A percentile compares a stretch with the other conserved stretches of the same genome.
Conservation (phyloP, 208 protist species). For the Crithidia sp. region DNA sequence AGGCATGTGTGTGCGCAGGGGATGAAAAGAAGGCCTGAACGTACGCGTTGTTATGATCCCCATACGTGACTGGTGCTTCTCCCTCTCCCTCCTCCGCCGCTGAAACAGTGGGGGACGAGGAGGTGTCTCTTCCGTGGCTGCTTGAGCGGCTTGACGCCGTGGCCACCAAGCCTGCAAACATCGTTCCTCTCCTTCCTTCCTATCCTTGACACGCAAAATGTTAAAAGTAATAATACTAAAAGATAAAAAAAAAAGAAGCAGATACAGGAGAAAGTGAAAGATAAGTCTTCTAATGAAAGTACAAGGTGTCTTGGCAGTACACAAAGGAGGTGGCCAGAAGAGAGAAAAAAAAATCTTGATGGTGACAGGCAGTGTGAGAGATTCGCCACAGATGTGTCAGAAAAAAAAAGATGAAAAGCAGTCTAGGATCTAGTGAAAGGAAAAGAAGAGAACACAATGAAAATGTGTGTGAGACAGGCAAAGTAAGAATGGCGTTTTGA, state of each 20-base stretch:
- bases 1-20: background rate
- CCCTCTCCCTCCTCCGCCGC: background rate
- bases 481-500: no score
- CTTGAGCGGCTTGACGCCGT: conserved; percentile 5
- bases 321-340: background rate
- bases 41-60: no score
- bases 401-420: background rate
- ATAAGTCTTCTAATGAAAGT: no score
- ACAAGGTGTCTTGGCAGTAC: background rate
- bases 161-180: conserved; percentile 27
- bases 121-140: conserved; percentile 1
- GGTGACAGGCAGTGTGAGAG: no score
- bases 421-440: background rate
- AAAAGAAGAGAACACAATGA: conserved; percentile 1
- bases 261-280: conserved; percentile 11
- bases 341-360: background rate
- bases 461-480: background rate
- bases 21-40: background rate
- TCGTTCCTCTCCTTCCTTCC: background rate
- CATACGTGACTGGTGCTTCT: background rate
- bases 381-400: background rate
- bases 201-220: conserved; percentile 1
- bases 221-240: conserved; percentile 13
- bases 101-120: background rate
- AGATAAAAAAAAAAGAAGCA: conserved; percentile 15